Evolutionary conservation across 345 rosid species (phyloP), one percentile per base, ranked within the genome.

Genomic region (Boechera divaricarpa): DNA sequence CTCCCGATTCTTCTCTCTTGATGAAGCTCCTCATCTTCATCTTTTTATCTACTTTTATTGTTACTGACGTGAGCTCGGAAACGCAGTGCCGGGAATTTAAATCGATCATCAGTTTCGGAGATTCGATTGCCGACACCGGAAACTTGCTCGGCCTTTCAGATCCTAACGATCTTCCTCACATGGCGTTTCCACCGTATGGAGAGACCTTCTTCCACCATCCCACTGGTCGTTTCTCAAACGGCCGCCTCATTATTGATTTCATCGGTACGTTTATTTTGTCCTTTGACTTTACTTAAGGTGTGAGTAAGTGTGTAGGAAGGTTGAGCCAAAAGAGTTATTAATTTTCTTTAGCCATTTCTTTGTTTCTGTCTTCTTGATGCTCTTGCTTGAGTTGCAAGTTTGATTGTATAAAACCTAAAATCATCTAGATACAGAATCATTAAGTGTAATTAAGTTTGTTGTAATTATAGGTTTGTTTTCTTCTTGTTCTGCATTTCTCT

Each of bases 81-180:
- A 5, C 79, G 2, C 54, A 60, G 4, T 68, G 72, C 41, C 72
- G 18, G 3, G 16, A 72, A 12, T 69, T 67, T 59, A 18, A 39
- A 4, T 81, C 89, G 4, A 77, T 87, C 76, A 69, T 87, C 61
- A 84, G 89, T 77, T 85, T 87, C 38, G 91, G 91, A 6, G 91
- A 87, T 60, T 87, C 91, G 2, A 21, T 79, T 7, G 79, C 89
- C 29, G 91, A 85, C 42, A 85, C 87, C 2, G 91, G 89, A n/a
- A 85, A 84, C 86, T 55, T 67, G 33, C 39, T 77, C 9, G 45
- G 26, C 4, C 58, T 80, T 36, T 64, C 79, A 13, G 53, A 12
- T 48, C 67, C 4, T 11, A 64, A 62, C 13, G 16, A 24, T 1
- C 77, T 63, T 6, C 76, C 79, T 39, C 59, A 54, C 6, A 59